These are phyloP conservation scores for Capronia epimyces DNA, from an alignment of 2,329 filamentous ascomycete genomes.

Conservation along the genomic window DNA sequence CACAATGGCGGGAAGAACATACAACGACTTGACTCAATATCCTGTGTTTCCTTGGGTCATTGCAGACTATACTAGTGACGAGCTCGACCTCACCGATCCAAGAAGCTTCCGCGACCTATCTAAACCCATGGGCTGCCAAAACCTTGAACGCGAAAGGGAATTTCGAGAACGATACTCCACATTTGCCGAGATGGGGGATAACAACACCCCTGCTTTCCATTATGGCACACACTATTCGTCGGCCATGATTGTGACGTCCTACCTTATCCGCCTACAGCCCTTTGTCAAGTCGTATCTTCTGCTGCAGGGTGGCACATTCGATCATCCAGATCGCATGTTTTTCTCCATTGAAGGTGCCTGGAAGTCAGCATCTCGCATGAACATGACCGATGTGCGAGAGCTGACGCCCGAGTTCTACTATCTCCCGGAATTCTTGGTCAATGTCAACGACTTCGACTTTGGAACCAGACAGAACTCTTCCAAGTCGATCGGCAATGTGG, in stretches of 20 bases:
- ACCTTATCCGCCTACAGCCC: conserved; percentile 87
- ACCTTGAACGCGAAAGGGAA: conserved; percentile 65
- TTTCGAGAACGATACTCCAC: conserved; percentile 81
- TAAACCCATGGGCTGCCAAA: conserved; percentile 95
- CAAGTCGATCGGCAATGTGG: conserved; percentile 74
- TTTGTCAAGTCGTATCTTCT: conserved; percentile 95
- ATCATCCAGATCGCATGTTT: conserved; percentile 92
- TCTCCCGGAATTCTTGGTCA: conserved; percentile 88
- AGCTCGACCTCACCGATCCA: conserved; percentile 79
- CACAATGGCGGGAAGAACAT: conserved; percentile 91
- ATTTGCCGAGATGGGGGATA: conserved; percentile 83
- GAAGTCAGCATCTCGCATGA: conserved; percentile 81
- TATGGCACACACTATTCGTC: conserved; percentile 99
- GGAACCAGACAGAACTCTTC: conserved; percentile 76
- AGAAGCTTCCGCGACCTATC: conserved; percentile 83
- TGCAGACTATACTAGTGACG: conserved; percentile 90
- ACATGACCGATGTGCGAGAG: conserved; percentile 90
- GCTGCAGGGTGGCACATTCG: conserved; percentile 91
- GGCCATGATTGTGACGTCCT: conserved; percentile 97
- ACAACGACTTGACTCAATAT: conserved; percentile 97
- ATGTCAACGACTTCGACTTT: conserved; percentile 91
- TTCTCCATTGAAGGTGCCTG: conserved; percentile 88
- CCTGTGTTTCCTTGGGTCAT: conserved; percentile 97
- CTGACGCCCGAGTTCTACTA: conserved; percentile 97
- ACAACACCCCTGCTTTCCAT: conserved; percentile 72